phyloP scores from a whole-genome alignment of 139 green algal species.

The Penium margaritaceum region DNA sequence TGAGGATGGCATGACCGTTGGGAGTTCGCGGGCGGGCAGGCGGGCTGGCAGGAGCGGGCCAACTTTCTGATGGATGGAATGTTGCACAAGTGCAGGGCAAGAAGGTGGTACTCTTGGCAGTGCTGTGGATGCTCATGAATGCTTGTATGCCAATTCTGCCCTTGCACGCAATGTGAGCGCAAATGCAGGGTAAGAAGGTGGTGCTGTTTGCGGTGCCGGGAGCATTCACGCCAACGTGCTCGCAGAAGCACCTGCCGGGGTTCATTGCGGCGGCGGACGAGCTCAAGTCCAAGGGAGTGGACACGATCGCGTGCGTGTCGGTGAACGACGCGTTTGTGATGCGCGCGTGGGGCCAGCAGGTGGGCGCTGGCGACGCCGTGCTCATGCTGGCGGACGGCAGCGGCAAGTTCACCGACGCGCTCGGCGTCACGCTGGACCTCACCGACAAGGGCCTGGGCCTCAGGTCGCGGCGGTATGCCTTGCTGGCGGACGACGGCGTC shows the following conservation, averaged over 20 bases:
- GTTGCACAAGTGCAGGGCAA: too few species aligned
- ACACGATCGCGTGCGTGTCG: conserved; percentile 84
- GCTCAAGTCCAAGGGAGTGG: conserved; percentile 80
- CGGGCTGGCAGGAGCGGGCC: too few species aligned
- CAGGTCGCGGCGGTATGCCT: conserved; percentile 67
- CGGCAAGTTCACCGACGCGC: conserved; percentile 58
- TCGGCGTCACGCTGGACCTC: conserved; percentile 69
- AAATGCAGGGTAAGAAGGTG: conserved; percentile 89
- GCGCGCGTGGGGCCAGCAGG: conserved; percentile 81
- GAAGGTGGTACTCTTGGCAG: too few species aligned
- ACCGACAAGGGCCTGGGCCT: conserved; percentile 71
- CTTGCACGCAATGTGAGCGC: too few species aligned
- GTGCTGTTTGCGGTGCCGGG: conserved; percentile 56
- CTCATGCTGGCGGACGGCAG: conserved; percentile 84
- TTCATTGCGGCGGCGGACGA: conserved; percentile 80
- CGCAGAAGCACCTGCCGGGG: conserved; percentile 52
- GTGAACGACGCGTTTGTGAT: conserved; percentile 96
- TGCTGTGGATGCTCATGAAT: too few species aligned
- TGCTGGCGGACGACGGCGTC: conserved; percentile 80
- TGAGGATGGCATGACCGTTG: too few species aligned
- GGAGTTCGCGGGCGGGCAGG: too few species aligned
- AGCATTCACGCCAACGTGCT: conserved; percentile 58
- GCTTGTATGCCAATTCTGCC: too few species aligned
- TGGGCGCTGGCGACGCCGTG: conserved; percentile 47
- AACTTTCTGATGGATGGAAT: too few species aligned